Conservation (phyloP, 495 filamentous ascomycete species). For the Aspergillus ellipticus region DNA sequence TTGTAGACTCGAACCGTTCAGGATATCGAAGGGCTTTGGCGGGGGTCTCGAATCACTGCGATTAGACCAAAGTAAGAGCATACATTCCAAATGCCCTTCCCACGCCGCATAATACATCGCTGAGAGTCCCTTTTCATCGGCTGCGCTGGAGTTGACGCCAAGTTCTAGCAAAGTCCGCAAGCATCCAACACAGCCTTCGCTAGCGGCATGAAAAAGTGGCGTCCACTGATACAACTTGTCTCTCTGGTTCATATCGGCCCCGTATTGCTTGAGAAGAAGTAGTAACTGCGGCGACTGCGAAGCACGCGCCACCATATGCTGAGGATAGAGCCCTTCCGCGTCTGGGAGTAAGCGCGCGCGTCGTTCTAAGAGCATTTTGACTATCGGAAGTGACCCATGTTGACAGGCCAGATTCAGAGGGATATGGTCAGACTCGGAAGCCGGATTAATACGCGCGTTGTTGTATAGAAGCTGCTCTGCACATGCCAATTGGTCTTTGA, state of each 20-base stretch:
- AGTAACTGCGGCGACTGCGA: conserved; percentile 76
- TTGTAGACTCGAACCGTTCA: conserved; percentile 35
- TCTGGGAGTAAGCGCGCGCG: conserved; percentile 78
- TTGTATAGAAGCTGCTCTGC: conserved; percentile 69
- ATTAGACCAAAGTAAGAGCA: conserved; percentile 74
- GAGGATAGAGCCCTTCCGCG: conserved; percentile 95
- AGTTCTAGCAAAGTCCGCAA: conserved; percentile 72
- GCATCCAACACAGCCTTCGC: conserved; percentile 90
- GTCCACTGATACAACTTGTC: conserved; percentile 98
- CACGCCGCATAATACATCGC: conserved; percentile 98
- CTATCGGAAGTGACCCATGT: conserved; percentile 77
- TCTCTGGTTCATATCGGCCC: conserved; percentile 85
- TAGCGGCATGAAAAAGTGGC: conserved; percentile 90
- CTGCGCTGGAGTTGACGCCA: conserved; percentile 67
- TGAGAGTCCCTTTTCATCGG: conserved; percentile 88
- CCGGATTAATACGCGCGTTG: conserved; percentile 75
- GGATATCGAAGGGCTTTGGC: conserved; percentile 31
- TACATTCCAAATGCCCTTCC: conserved; percentile 95
- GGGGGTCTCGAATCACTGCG: conserved; percentile 18
- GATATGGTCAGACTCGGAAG: conserved; percentile 83
- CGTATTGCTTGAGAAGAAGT: conserved; percentile 74
- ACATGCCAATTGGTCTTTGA: conserved; percentile 73
- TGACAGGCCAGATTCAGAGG: conserved; percentile 93
- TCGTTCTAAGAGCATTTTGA: conserved; percentile 75
- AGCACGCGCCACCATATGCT: conserved; percentile 91